Base-by-base conservation (phyloP, 495 filamentous ascomycete genomes). In the Aspergillus baeticus region DNA sequence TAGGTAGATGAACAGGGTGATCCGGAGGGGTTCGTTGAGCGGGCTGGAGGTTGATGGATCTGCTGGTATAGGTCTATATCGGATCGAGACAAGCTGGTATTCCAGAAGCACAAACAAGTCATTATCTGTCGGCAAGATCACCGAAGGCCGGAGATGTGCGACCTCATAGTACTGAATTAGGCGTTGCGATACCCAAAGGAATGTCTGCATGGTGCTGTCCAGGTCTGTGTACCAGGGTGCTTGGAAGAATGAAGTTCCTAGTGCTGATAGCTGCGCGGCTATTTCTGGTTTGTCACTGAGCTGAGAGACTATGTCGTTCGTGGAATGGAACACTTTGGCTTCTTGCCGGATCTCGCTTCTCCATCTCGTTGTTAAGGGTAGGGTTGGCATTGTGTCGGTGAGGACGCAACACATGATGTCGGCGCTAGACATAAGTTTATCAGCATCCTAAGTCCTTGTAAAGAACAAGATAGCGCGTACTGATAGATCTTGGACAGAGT, bases 221-320 rank as follows among this genome's bases (percentile, higher is more conserved):
- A 54, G 51, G 5, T 36, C 39, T 3, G 14, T n/a, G 51, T 26
- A 54, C 51, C 51, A 54, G 51, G 51, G 26, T n/a, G 51, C 51
- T 1, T 35, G 17, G 17, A 36, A 54, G 22, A 54, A 17, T 0
- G 8, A 22, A 1, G 0, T n/a, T 1, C 51, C 51, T 0, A 54
- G 39, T 2, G 10, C 22, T 15, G 39, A 54, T 0, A 54, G 41
- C 10, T n/a, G 29, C 5, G 44, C 29, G 0, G 39, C 29, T 21
- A 53, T 42, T 5, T 8, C 5, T 20, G 14, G 20, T 10, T 48
- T 14, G 3, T 48, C n/a, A 8, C 8, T 4, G 26, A 29, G 8
- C 4, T 3, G 26, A 8, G 8, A 8, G 22, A 8, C 23, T 2
- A 15, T 23, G 10, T 31, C 31, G 5, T 5, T 11, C 3, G 10